A percentile compares a stretch with the other conserved stretches of the same genome.
Evolutionary conservation across 2,329 filamentous ascomycete species (phyloP).

Genomic region (Colletotrichum horii): DNA sequence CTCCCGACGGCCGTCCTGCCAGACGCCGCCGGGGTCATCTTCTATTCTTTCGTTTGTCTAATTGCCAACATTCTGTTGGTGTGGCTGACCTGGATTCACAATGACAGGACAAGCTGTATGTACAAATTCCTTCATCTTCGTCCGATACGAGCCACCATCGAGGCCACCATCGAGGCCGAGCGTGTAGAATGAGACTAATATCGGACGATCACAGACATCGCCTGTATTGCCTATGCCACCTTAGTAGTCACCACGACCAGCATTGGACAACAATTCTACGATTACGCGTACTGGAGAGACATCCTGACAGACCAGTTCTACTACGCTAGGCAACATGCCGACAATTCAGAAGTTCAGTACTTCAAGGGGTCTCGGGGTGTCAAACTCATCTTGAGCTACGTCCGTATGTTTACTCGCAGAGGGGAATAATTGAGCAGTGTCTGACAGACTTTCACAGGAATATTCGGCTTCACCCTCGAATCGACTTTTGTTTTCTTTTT

Average conservation of each 20-base stretch:
- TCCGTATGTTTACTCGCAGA: not conserved
- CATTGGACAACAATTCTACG: conserved; percentile 14
- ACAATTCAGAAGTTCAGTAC: conserved; percentile 15
- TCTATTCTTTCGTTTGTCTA: conserved; percentile 13
- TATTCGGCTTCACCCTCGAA: conserved; percentile 11
- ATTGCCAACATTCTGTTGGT: conserved; percentile 8
- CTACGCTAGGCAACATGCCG: conserved; percentile 9
- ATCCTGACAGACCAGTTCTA: conserved; percentile 16
- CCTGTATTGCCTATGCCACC: conserved; percentile 11
- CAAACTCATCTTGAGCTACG: conserved; percentile 11
- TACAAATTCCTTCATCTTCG: not conserved
- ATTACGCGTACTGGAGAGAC: conserved; percentile 3
- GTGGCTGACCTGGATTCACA: conserved; percentile 18
- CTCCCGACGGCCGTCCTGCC: conserved; percentile 12
- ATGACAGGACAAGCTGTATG: conserved; percentile 17
- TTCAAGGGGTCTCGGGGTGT: conserved; percentile 3
- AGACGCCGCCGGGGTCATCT: conserved; percentile 7
- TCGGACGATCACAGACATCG: not conserved
- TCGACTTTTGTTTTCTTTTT: conserved; percentile 19
- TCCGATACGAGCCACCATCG: not conserved
- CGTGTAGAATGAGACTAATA: not conserved
- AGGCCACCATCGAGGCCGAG: not conserved
- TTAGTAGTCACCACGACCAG: conserved; percentile 9
- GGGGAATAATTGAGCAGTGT: too few species aligned
- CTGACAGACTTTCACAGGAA: not conserved